phyloP scores from a whole-genome alignment of 257 asterid genomes.

The Solanum chilense region DNA sequence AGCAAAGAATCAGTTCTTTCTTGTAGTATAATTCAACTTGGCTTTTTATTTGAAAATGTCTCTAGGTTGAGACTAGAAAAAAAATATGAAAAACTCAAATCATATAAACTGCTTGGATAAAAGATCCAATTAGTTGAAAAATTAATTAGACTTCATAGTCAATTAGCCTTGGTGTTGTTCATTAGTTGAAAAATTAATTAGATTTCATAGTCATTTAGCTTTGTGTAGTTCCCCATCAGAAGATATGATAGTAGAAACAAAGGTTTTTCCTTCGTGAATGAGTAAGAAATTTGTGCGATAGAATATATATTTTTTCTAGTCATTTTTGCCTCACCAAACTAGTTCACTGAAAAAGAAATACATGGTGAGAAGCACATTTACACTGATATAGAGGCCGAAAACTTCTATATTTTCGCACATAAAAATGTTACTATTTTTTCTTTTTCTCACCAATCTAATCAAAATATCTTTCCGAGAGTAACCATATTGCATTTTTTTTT shows the following conservation, averaged over 20 bases:
- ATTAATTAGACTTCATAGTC: not conserved
- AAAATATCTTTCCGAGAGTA: too few relatives aligned
- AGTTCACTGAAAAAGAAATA: too few relatives aligned
- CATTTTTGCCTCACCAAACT: not conserved
- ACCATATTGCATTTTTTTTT: not conserved
- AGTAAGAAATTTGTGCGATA: too few relatives aligned
- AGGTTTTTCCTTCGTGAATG: not conserved
- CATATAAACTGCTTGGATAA: not conserved
- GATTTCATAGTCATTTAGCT: too few relatives aligned
- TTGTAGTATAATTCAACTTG: not conserved
- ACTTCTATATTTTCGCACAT: too few relatives aligned
- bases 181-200: too few relatives aligned
- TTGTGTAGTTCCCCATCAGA: not conserved
- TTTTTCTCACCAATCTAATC: too few relatives aligned
- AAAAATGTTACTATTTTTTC: too few relatives aligned
- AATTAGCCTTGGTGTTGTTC: not conserved
- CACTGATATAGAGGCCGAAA: not conserved
- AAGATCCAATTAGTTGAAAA: not conserved
- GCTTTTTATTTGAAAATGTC: not conserved
- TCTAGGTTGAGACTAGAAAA: not conserved
- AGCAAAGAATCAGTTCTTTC: not conserved
- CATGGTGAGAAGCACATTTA: not conserved
- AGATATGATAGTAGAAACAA: not conserved
- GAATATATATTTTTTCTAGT: too few relatives aligned
- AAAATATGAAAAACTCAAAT: not conserved